phyloP scores from a whole-genome alignment of 2,329 filamentous ascomycete species.

The Didymosphaeria variabile region DNA sequence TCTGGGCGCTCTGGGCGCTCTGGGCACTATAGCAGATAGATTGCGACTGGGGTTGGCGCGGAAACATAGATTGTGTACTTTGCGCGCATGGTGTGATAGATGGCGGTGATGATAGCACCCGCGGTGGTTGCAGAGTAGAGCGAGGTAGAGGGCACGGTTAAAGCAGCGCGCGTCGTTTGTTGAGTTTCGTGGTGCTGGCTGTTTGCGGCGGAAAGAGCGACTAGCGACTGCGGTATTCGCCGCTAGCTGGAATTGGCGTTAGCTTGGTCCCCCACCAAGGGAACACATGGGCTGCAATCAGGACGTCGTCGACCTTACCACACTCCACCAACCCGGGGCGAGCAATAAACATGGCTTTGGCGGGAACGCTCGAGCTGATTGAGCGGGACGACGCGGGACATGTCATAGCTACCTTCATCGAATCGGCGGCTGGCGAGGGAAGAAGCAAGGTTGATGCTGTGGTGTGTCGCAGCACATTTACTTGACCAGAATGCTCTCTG shows the following conservation, averaged over 20 bases:
- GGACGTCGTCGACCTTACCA: constrained; percentile 1
- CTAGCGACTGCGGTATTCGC: background rate
- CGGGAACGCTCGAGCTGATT: constrained; percentile 29
- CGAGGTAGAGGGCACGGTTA: background rate
- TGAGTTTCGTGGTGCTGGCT: background rate
- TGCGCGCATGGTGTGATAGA: constrained; percentile 4
- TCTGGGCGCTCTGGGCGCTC: constrained; percentile 8
- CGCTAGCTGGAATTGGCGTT: background rate
- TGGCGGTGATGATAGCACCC: constrained; percentile 2
- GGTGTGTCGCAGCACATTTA: constrained; percentile 38
- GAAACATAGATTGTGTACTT: constrained; percentile 13
- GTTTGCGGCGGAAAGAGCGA: constrained; percentile 1
- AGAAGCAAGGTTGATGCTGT: constrained; percentile 58
- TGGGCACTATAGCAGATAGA: constrained; percentile 20
- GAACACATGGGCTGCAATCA: background rate
- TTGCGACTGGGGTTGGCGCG: constrained; percentile 11
- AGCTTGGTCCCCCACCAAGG: background rate
- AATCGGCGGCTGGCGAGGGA: constrained; percentile 31
- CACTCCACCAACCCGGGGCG: constrained; percentile 6
- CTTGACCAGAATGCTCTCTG: constrained; percentile 4
- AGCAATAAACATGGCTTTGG: constrained; percentile 22
- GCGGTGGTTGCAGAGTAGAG: background rate
- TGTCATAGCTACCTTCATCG: constrained; percentile 60
- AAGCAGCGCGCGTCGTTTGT: constrained; percentile 8
- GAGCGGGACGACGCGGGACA: constrained; percentile 62